Base-by-base conservation (phyloP, 1,284 basidiomycete species). In the Puccinia brachypodii region DNA sequence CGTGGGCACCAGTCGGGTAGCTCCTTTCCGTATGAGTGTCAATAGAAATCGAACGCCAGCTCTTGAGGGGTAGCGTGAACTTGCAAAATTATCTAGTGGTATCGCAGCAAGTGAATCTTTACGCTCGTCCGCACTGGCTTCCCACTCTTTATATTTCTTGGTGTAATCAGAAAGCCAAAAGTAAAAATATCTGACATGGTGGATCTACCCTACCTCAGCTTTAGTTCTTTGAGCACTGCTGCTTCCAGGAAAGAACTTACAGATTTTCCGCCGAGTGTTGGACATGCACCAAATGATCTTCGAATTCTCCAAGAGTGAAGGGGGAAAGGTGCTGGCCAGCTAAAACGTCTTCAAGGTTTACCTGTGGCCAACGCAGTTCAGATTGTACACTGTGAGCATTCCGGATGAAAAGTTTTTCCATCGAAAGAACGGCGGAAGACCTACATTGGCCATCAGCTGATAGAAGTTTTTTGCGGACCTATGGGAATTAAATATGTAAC, bases 181-280 rank as follows among this genome's bases (percentile, higher is more conserved):
- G 53, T 80, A 62, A 28, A 80, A 80, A 58, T 80, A 80, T 47
- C 77, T 80, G 33, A 38, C 58, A 50, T 16, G 7, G 31, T 9
- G n/a, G 44, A 44, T 44, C n/a, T 16, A 68, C 0, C 47, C 4
- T 28, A 68, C 3, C 25, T 56, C 33, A 56, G 44, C 36, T 69
- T 50, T 31, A 78, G 9, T 13, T 53, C 28, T 14, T n/a, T 31
- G 13, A 14, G 22, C 7, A 68, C 16, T 22, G 13, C 47, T 40
- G 25, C 28, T 33, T 22, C 25, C 9, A 16, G 31, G 11, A 19
- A 56, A 31, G 31, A 36, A 40, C 77, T 80, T 38, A 80, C 77
- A 80, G 28, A 25, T 80, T 80, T 62, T 80, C 77, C 42, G 66
- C 66, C 38, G 77, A 50, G 56, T 38, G 77, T 62, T 80, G 66